Percentiles rank a stretch among this genome's conserved stretches.
phyloP scores from a whole-genome alignment of 371 early-diverging fungal species.

The Lichtheimia corymbifera region DNA sequence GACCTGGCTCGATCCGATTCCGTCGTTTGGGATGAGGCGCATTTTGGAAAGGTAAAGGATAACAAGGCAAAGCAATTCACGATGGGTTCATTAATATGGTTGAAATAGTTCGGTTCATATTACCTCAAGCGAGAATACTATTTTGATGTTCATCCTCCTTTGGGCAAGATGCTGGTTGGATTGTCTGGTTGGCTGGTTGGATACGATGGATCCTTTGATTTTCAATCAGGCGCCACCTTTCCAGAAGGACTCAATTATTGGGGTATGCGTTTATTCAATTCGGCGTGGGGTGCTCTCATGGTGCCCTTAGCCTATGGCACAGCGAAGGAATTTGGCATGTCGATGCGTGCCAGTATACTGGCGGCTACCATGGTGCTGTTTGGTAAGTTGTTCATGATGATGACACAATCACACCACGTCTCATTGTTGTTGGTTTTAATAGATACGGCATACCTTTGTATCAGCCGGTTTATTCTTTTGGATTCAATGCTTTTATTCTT shows the following conservation, averaged over 20 bases:
- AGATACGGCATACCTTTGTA: constrained; percentile 86
- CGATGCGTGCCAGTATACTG: constrained; percentile 61
- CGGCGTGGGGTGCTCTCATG: constrained; percentile 89
- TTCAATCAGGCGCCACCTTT: constrained; percentile 85
- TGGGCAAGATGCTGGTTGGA: constrained; percentile 98
- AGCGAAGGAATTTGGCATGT: constrained; percentile 73
- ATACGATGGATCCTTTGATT: constrained; percentile 90
- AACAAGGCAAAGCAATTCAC: neutral
- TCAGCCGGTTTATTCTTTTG: constrained; percentile 96
- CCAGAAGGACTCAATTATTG: constrained; percentile 85
- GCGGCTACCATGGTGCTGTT: constrained; percentile 79
- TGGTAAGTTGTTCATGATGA: constrained; percentile 23
- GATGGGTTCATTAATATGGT: neutral
- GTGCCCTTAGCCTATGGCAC: constrained; percentile 95
- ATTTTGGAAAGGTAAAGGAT: constrained; percentile 80
- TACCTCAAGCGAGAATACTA: constrained; percentile 93
- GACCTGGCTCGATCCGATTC: constrained; percentile 70
- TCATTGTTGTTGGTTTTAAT: neutral
- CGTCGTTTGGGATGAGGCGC: constrained; percentile 91
- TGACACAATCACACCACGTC: constrained; percentile 19
- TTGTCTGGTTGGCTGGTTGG: constrained; percentile 87
- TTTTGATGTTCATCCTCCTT: constrained; percentile 99
- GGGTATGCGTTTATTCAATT: constrained; percentile 91
- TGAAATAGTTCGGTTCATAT: constrained; percentile 82
- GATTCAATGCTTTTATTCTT: constrained; percentile 98